Evolutionary conservation across 202 grass and related monocot genomes (phyloP), one percentile per base, ranked within the genome.

Genomic region (Musa balbisiana): DNA sequence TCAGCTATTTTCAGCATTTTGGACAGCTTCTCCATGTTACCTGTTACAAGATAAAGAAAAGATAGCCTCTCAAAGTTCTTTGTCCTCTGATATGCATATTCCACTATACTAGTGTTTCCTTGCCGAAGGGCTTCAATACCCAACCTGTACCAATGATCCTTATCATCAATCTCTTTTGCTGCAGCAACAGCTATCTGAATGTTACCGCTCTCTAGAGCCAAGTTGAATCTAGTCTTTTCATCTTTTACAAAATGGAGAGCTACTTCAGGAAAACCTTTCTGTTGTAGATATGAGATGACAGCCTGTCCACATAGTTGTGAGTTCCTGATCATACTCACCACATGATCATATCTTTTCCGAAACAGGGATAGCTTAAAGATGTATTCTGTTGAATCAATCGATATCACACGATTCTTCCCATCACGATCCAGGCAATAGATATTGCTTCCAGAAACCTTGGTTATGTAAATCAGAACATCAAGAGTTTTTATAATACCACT

Each of bases 231-330:
- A 52, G 91, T 98, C 77, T 86, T 93, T 80, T 98, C 95, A 85
- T 98, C 95, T 85, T 93, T 98, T 26, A 98, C 95, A 78, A 98
- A 98, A 83, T 98, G 95, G 49, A 99, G 95, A 75, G 95, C 95
- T 76, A 99, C 95, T 88, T 99, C 95, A 71, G 95, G 95, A 79
- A 99, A 99, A 0, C 91, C 95, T 79, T 99, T 99, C 69, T 94
- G 89, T 73, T 99, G 95, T 25, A 99, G 83, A 86, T 99, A 99
- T 83, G 95, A 83, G 68, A 99, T 99, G 68, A 99, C 83, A 69
- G 95, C 91, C 55, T 99, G 95, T 27, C 95, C 95, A 78, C 95
- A 99, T 49, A 99, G 54, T 75, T 99, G 91, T 33, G 95, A 99
- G 84, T 78, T 99, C 83, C 76, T 92, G 60, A 99, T 99, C 95